These are phyloP conservation scores for Colletotrichum viniferum DNA, from an alignment of 2,329 filamentous ascomycete genomes.

Conservation along the genomic window DNA sequence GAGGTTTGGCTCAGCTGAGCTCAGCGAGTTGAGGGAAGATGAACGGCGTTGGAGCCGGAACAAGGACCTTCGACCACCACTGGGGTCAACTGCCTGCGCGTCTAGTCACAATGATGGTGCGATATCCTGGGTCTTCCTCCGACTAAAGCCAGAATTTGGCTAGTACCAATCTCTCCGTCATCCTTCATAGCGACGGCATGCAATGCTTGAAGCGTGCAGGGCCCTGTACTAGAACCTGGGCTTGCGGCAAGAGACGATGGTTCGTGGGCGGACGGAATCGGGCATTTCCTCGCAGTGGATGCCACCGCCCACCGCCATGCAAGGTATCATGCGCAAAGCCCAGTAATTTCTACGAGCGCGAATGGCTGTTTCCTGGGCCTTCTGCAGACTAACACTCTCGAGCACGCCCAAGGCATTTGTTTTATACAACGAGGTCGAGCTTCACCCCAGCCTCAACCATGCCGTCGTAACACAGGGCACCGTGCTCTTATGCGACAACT, in stretches of 20 bases:
- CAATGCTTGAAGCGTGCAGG: background rate
- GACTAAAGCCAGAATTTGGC: background rate
- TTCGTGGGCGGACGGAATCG: background rate
- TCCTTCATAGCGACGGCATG: background rate
- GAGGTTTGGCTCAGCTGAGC: background rate
- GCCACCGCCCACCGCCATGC: background rate
- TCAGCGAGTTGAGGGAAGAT: background rate
- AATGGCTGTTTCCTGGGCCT: background rate
- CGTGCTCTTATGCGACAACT: background rate
- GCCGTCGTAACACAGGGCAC: background rate
- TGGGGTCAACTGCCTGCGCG: background rate
- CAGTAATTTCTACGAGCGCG: background rate
- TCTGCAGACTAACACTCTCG: background rate
- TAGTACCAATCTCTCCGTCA: background rate
- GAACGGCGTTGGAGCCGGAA: background rate
- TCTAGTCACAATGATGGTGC: background rate
- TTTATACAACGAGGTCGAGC: background rate
- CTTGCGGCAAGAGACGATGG: background rate
- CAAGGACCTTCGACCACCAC: background rate
- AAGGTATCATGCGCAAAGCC: background rate
- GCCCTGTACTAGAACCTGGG: background rate
- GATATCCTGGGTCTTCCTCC: background rate
- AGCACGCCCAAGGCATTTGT: background rate
- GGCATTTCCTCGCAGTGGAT: slow-evolving; percentile 2
- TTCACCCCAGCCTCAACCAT: background rate